These are phyloP conservation scores for Corynascus novoguineensis DNA, from an alignment of 495 filamentous ascomycete genomes.

Conservation along the genomic window DNA sequence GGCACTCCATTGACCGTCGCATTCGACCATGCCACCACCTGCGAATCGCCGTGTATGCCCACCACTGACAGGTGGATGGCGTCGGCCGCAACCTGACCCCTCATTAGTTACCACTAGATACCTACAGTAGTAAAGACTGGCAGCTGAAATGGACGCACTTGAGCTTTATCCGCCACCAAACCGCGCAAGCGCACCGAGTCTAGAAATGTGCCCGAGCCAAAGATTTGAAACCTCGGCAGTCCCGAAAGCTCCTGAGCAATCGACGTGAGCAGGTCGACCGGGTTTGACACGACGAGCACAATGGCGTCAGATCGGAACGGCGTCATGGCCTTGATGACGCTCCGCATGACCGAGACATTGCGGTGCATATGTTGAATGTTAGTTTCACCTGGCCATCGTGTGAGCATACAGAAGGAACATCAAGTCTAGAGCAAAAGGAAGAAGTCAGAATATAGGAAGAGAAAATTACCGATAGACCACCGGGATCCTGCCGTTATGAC, in stretches of 20 bases:
- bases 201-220: slow-evolving; percentile 40
- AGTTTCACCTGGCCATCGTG: slow-evolving; percentile 42
- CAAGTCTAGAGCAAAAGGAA: too few relatives aligned
- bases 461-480: slow-evolving; percentile 28
- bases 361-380: slow-evolving; percentile 35
- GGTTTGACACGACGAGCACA: slow-evolving; percentile 43
- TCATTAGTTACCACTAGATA: background rate
- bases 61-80: slow-evolving; percentile 40
- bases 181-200: slow-evolving; percentile 37
- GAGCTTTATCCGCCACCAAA: slow-evolving; percentile 34
- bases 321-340: slow-evolving; percentile 32
- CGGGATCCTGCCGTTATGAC: slow-evolving; percentile 45
- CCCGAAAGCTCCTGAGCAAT: slow-evolving; percentile 34
- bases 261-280: slow-evolving; percentile 44
- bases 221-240: slow-evolving; percentile 34
- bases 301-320: slow-evolving; percentile 37
- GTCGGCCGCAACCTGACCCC: slow-evolving; percentile 31
- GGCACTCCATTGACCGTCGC: slow-evolving; percentile 31
- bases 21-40: slow-evolving; percentile 40
- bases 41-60: slow-evolving; percentile 41
- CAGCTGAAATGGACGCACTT: slow-evolving; percentile 14
- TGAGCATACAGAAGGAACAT: too few relatives aligned
- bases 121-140: background rate
- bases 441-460: too few relatives aligned
- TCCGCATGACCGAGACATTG: slow-evolving; percentile 38